Conservation (phyloP, 2,329 filamentous ascomycete species). For the Penicillium sp. region DNA sequence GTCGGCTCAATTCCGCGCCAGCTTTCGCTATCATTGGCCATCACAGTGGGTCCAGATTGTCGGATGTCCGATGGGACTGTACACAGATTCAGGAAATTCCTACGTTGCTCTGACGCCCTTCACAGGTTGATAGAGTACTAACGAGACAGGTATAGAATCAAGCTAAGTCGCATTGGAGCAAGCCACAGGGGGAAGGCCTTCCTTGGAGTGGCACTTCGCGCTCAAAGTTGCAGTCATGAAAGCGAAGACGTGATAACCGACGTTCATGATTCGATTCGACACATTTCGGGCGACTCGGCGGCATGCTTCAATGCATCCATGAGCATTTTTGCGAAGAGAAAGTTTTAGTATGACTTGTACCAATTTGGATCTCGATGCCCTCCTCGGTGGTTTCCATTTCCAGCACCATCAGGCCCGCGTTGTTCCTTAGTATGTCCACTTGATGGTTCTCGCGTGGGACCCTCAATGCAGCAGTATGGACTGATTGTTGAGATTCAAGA, state of each 20-base stretch:
- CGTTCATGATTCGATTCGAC: slow-evolving; percentile 10
- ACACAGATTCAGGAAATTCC: not conserved
- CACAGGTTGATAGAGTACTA: not conserved
- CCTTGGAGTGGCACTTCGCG: slow-evolving; percentile 8
- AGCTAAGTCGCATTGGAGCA: not conserved
- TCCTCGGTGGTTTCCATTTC: slow-evolving; percentile 26
- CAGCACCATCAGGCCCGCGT: slow-evolving; percentile 37
- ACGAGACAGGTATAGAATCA: not conserved
- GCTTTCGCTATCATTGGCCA: slow-evolving; percentile 11
- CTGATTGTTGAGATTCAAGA: slow-evolving; percentile 31
- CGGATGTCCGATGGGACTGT: slow-evolving; percentile 26
- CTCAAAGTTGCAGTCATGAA: slow-evolving; percentile 31
- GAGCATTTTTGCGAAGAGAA: slow-evolving; percentile 36
- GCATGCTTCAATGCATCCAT: slow-evolving; percentile 21
- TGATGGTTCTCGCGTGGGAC: slow-evolving; percentile 21
- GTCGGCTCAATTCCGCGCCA: slow-evolving; percentile 22
- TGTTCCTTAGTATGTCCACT: slow-evolving; percentile 38
- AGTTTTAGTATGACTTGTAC: slow-evolving; percentile 38
- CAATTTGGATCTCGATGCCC: slow-evolving; percentile 36
- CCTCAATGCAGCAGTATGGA: slow-evolving; percentile 28
- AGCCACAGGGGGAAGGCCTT: slow-evolving; percentile 8
- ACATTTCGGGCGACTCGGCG: not conserved
- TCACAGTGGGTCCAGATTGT: slow-evolving; percentile 17
- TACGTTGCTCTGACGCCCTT: not conserved
- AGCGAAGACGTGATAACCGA: slow-evolving; percentile 23